Evolutionary conservation across 495 filamentous ascomycete genomes (phyloP), one percentile per base, ranked within the genome.

Genomic region (Viridothelium virens): DNA sequence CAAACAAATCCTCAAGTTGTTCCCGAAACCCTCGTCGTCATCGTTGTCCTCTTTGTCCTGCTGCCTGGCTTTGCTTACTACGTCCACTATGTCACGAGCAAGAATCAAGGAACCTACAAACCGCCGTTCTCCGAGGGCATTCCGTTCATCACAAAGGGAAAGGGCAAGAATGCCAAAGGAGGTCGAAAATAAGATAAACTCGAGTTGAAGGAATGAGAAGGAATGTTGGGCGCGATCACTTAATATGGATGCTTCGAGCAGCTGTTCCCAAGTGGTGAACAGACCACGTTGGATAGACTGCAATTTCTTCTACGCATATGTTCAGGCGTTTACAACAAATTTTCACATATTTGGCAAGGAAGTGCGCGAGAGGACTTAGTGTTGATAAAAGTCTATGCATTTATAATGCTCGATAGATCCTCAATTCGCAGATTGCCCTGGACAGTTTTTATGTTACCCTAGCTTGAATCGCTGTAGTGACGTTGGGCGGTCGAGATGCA

Each of bases 101-200:
- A 59, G 53, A 59, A 59, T 14, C 53, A 59, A 59, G 53, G 53
- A 14, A 59, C 53, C 10, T 59, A 59, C 53, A 36, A 59, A 14
- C 53, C 53, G 31, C 53, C 53, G 36, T 59, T 59, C 31, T 59
- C 53, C 7, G 25, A 59, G 36, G 53, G 53, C 53, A 59, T 59
- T 59, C 53, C 53, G 53, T 59, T 59, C 53, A 59, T 59, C 53
- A 59, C 53, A 10, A 59, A 59, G 53, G 53, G 53, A 18, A 59
- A 59, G 53, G 53, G 53, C 53, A 59, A 59, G 53, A 59, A 36
- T 36, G 53, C 53, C 31, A 59, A 59, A 31, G 53, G 53, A 3
- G 53, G 53, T 3, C 53, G 53, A 14, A 33, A 36, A 59, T 59
- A 31, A 59, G 2, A 7, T 34, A 14, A 36, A 9, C 25, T 9